Conservation (phyloP, 108 stramenopile species). For the Nitzschia putrida region DNA sequence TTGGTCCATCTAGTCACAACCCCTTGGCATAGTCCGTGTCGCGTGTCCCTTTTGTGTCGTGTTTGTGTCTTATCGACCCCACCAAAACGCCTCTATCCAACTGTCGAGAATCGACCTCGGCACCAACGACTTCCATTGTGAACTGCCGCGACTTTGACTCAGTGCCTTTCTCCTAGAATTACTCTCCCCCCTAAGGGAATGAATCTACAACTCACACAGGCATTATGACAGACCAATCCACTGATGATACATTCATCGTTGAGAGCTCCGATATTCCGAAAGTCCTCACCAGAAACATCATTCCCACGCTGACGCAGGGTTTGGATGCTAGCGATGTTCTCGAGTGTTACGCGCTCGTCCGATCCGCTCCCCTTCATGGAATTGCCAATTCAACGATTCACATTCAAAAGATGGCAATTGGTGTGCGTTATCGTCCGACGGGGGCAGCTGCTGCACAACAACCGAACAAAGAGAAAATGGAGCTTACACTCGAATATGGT, state of each 20-base stretch:
- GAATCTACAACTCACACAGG: neutral
- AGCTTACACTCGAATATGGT: conserved; percentile 83
- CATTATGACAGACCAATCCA: neutral
- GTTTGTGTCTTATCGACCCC: too few relatives aligned
- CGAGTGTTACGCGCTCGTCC: conserved; percentile 73
- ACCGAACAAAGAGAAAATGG: conserved; percentile 45
- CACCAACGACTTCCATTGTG: neutral
- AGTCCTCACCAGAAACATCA: conserved; percentile 35
- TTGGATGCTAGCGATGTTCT: conserved; percentile 84
- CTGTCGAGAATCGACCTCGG: neutral
- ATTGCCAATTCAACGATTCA: conserved; percentile 50
- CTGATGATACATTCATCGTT: neutral
- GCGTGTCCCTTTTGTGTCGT: too few relatives aligned
- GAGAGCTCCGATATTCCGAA: conserved; percentile 26
- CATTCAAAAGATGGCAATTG: conserved; percentile 69
- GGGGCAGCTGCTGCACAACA: conserved; percentile 37
- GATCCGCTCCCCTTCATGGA: conserved; percentile 57
- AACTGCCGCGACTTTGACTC: neutral
- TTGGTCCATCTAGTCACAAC: too few relatives aligned
- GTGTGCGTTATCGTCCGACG: conserved; percentile 67
- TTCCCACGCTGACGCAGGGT: conserved; percentile 57
- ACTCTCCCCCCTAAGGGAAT: neutral
- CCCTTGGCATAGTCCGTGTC: too few relatives aligned
- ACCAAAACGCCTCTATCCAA: neutral
- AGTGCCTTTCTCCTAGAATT: neutral